phyloP scores from a whole-genome alignment of 495 filamentous ascomycete genomes.

The Trichodelitschia bisporula region DNA sequence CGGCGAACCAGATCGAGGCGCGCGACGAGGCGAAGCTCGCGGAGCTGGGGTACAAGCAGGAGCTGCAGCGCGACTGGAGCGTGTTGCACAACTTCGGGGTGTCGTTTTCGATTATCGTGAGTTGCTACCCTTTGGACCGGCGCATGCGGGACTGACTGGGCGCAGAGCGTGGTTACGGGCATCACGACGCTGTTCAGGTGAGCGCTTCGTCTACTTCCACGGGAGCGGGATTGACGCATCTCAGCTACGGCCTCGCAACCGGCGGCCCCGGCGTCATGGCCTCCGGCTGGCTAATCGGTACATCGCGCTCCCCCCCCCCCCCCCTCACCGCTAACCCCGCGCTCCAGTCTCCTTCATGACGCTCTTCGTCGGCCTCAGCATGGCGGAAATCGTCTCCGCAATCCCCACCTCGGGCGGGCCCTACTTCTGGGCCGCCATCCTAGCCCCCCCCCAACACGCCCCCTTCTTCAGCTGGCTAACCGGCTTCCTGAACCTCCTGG shows the following conservation, averaged over 20 bases:
- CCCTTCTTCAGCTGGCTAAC: slow-evolving; percentile 41
- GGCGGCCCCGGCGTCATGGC: slow-evolving; percentile 33
- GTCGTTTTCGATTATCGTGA: slow-evolving; percentile 39
- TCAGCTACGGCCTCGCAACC: slow-evolving; percentile 26
- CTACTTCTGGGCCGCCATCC: slow-evolving; percentile 41
- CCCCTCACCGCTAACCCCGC: no score
- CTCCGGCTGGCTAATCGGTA: slow-evolving; percentile 29
- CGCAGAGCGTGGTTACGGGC: slow-evolving; percentile 34
- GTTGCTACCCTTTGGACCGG: no score
- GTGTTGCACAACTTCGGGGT: slow-evolving; percentile 39
- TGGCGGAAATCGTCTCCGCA: slow-evolving; percentile 42
- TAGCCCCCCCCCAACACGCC: slow-evolving; percentile 27
- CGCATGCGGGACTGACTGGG: no score
- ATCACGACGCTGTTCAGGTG: slow-evolving; percentile 23
- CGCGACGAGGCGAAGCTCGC: slow-evolving; percentile 28
- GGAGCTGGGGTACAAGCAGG: slow-evolving; percentile 37
- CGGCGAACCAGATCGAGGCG: no score
- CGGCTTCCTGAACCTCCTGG: slow-evolving; percentile 25
- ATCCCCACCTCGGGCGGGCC: slow-evolving; percentile 38
- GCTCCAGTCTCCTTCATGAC: slow-evolving; percentile 26
- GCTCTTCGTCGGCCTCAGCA: slow-evolving; percentile 29
- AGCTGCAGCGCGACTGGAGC: slow-evolving; percentile 33
- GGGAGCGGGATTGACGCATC: not conserved
- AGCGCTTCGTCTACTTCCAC: slow-evolving; percentile 11
- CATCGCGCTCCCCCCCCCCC: not conserved